phyloP scores from a whole-genome alignment of 306 rosid species.

The Nissolia schottii region DNA sequence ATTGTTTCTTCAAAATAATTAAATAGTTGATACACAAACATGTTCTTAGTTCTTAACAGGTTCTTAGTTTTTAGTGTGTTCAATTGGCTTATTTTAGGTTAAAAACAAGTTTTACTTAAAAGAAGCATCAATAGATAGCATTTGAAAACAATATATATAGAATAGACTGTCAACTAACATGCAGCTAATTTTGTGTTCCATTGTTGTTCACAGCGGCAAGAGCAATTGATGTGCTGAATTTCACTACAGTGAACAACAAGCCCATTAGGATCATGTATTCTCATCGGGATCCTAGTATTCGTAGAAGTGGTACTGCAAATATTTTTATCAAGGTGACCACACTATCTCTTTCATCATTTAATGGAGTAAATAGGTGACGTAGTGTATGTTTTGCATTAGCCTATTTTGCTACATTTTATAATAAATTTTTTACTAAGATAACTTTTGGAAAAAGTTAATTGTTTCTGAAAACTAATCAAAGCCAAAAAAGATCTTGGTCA shows the following conservation, averaged over 20 bases:
- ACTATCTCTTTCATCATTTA: not conserved
- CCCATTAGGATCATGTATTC: constrained; percentile 61
- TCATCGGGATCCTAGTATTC: constrained; percentile 61
- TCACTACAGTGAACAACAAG: constrained; percentile 59
- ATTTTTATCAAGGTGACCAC: constrained; percentile 58
- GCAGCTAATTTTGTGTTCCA: not conserved
- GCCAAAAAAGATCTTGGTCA: not conserved
- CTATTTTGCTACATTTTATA: too few species aligned
- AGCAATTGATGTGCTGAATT: constrained; percentile 45
- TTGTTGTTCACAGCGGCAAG: constrained; percentile 33
- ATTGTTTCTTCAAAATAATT: too few species aligned
- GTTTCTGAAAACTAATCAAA: not conserved
- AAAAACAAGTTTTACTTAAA: not conserved
- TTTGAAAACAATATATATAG: not conserved
- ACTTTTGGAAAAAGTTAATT: not conserved
- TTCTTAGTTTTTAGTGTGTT: too few species aligned
- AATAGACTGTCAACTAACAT: not conserved
- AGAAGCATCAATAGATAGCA: not conserved
- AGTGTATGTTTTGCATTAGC: not conserved
- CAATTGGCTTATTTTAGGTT: not conserved
- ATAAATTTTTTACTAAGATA: too few species aligned
- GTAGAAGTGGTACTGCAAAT: constrained; percentile 65
- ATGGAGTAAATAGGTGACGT: too few species aligned
- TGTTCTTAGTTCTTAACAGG: too few species aligned
- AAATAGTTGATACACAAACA: too few species aligned